Base-by-base conservation (phyloP, 1,284 basidiomycete species). In the Singerocomus inundabilis region DNA sequence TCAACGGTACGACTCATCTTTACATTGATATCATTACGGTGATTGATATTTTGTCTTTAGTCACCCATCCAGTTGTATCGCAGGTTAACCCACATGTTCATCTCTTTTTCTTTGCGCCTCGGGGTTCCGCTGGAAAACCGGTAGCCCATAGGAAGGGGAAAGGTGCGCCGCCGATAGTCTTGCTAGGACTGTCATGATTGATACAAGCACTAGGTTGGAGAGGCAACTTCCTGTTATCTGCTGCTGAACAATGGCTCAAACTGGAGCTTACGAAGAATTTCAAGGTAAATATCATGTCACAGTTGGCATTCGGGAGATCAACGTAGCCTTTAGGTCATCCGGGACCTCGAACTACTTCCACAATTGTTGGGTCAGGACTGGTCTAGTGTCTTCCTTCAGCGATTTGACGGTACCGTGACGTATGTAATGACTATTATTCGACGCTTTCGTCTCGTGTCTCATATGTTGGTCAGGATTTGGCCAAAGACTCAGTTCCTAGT, bases 31-130 rank as follows among this genome's bases (percentile, higher is more conserved):
- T 6, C 9, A 15, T 29, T 24, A 26, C 44, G 32, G 29, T 32
- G 42, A 24, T 35, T 53, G 16, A 55, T 41, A 11, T 41, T 36
- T 18, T 18, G 33, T 47, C 48, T 51, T 8, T 57, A 93, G 94
- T 97, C 52, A 98, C 94, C 56, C 88, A 97, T 68, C 91, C 93
- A 2, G 88, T 98, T 42, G 96, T 99, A 31, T 94, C 91, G 1
- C 95, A 95, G 72, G 94, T 92, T 28, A 99, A 98, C 63, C 96
- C 95, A 0, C 97, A 99, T 67, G 93, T 99, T 11, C 96, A 98
- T 69, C 61, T 98, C n/a, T 99, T 99, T 74, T 96, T 97, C 73
- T 98, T 98, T 63, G 93, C 93, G 1, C 90, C 93, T 28, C 80
- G 92, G 59, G 96, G 96, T 5, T 93, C 93, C 0, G 93, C 95